These are phyloP conservation scores for Porpolomopsis calyptriformis DNA, from an alignment of 768 basidiomycete genomes.

Conservation along the genomic window DNA sequence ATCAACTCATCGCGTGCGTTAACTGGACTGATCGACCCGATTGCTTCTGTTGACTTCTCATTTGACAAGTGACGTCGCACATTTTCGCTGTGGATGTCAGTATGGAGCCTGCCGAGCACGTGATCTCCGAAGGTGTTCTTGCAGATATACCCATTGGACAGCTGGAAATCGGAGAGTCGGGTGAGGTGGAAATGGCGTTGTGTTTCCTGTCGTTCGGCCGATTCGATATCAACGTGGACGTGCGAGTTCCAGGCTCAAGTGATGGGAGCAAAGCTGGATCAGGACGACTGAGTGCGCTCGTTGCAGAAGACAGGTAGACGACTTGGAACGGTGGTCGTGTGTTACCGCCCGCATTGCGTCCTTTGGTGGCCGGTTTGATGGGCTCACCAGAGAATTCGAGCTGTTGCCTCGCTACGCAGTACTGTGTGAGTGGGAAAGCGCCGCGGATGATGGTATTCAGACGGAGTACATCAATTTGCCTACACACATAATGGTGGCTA, in stretches of 20 bases:
- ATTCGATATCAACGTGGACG: slow-evolving; percentile 44
- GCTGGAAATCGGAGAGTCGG: slow-evolving; percentile 44
- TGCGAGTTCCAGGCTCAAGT: slow-evolving; percentile 23
- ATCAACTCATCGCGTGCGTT: slow-evolving; percentile 53
- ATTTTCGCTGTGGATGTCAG: slow-evolving; percentile 44
- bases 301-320: slow-evolving; percentile 12
- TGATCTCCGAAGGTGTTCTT: slow-evolving; percentile 60
- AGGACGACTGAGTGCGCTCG: slow-evolving; percentile 31
- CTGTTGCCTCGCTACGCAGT: too few relatives aligned
- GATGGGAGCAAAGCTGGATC: slow-evolving; percentile 26
- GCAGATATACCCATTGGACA: slow-evolving; percentile 53
- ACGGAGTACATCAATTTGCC: slow-evolving; percentile 8
- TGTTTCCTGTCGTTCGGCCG: slow-evolving; percentile 66
- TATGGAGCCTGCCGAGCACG: slow-evolving; percentile 49
- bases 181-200: slow-evolving; percentile 43
- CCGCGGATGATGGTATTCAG: neutral
- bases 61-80: slow-evolving; percentile 36
- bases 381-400: too few relatives aligned
- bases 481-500: slow-evolving; percentile 7
- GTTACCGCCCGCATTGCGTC: neutral
- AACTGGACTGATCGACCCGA: too few relatives aligned
- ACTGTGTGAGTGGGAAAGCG: neutral
- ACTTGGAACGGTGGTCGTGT: too few relatives aligned
- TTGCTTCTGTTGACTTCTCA: neutral
- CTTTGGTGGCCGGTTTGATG: neutral